These are phyloP conservation scores for Yamadazyma songkhlaensis DNA, from an alignment of 1,139 yeast genomes.

Conservation along the genomic window DNA sequence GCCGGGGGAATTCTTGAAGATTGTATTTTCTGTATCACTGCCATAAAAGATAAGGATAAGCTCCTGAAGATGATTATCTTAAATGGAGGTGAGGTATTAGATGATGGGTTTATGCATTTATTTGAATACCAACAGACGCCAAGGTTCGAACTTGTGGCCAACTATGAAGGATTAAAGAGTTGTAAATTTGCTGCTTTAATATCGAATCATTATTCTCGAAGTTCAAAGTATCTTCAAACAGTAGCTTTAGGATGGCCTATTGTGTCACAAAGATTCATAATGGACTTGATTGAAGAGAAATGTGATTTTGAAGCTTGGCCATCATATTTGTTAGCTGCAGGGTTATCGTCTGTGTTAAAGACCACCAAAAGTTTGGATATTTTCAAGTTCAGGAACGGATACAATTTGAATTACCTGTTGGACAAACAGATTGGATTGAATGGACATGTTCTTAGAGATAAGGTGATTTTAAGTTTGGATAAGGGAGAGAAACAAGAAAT, in stretches of 20 bases:
- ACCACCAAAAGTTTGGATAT: constrained; percentile 42
- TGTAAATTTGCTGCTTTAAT: constrained; percentile 63
- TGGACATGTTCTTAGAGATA: constrained; percentile 26
- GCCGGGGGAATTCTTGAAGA: constrained; percentile 17
- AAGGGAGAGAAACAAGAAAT: constrained; percentile 20
- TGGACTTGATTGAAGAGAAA: constrained; percentile 43
- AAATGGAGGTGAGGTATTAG: constrained; percentile 56
- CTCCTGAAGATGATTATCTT: constrained; percentile 34
- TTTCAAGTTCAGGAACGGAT: constrained; percentile 32
- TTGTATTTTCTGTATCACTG: constrained; percentile 37
- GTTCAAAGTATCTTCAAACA: constrained; percentile 78
- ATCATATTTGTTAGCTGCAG: constrained; percentile 69
- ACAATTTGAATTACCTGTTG: constrained; percentile 21
- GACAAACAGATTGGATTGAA: constrained; percentile 40
- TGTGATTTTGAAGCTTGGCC: constrained; percentile 37
- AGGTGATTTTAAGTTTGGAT: constrained; percentile 29
- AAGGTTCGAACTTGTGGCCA: constrained; percentile 5
- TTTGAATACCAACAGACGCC: constrained; percentile 17
- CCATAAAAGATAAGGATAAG: constrained; percentile 36
- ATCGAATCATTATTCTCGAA: constrained; percentile 56
- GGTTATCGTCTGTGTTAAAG: constrained; percentile 45
- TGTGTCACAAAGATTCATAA: constrained; percentile 57
- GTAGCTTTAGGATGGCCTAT: constrained; percentile 92
- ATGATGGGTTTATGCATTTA: constrained; percentile 43
- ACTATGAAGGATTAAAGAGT: constrained; percentile 7